Evolutionary conservation across 306 rosid genomes (phyloP), one percentile per base, ranked within the genome.

Genomic region (Lathyrus tuberosus): DNA sequence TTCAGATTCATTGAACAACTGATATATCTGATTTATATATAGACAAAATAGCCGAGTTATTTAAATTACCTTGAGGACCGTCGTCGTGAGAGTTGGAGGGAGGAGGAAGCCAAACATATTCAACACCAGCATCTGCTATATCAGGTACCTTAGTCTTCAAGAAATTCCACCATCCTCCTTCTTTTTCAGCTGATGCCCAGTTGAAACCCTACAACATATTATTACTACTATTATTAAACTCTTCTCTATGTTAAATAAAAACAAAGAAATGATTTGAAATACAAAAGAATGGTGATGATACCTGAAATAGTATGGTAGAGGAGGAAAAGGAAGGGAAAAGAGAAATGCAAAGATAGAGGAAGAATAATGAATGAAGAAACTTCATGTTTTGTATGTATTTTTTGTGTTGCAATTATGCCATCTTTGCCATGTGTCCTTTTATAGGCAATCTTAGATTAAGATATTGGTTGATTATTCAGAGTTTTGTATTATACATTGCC

Each of bases 61-160:
- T 26, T 78, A 53, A 51, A 18, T 9, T 54, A 78, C 92, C 90
- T 73, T 87, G 73, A n/a, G 78, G 71, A 65, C 78, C 84, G 5
- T 22, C 74, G 8, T 62, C 58, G 5, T 71, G 54, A 51, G 93
- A 79, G 44, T 90, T 85, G 60, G 91, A 84, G 11, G 93, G 80
- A 62, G 93, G 96, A 82, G 94, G 96, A 72, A 90, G 88, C 93
- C 96, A 90, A 42, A 90, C 84, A 72, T 85, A 88, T n/a, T 90
- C 77, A 5, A 82, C 82, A 62, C 87, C 87, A 28, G 84, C 78
- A 56, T 48, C 74, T 2, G 85, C 85, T 17, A 87, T 84, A 41
- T 81, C 86, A 28, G 84, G 77, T 1, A 85, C 80, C 20, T 58
- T 43, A 42, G 68, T 84, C 73, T 84, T 78, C 18, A 90, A 64